Evolutionary conservation across 2,329 filamentous ascomycete genomes (phyloP).

Genomic region (Monosporascus sp.): DNA sequence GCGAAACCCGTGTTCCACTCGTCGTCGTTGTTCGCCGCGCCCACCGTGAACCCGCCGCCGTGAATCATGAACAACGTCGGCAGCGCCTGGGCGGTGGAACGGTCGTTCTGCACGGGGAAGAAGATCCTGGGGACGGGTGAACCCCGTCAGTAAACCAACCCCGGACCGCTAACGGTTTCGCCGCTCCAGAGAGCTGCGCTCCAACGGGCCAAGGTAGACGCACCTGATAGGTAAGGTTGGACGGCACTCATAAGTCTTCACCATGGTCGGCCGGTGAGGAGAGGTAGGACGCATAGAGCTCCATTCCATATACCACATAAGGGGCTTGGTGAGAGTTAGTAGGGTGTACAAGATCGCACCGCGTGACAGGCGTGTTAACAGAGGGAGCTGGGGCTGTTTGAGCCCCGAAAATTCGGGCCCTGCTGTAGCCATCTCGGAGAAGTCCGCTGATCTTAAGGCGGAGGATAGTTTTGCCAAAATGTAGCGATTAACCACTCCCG

Average conservation of each 20-base stretch:
- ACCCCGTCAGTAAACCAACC: background rate
- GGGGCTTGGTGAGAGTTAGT: background rate
- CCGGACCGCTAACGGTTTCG: too few relatives aligned
- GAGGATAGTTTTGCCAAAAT: too few relatives aligned
- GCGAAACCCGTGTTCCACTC: constrained; percentile 32
- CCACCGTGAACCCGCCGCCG: constrained; percentile 37
- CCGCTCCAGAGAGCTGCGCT: too few relatives aligned
- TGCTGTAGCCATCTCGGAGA: too few relatives aligned
- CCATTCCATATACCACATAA: background rate
- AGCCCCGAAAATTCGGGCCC: too few relatives aligned
- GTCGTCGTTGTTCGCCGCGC: constrained; percentile 32
- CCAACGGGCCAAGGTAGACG: background rate
- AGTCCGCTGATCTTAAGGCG: too few relatives aligned
- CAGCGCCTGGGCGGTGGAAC: constrained; percentile 15
- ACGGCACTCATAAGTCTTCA: background rate
- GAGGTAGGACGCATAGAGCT: background rate
- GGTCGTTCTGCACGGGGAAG: constrained; percentile 25
- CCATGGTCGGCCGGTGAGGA: background rate
- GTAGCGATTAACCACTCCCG: too few relatives aligned
- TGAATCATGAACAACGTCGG: constrained; percentile 39
- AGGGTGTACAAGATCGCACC: background rate
- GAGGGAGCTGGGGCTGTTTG: background rate
- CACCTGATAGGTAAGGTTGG: background rate
- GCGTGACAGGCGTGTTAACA: background rate
- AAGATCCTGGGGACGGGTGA: constrained; percentile 23